Evolutionary conservation across 1,284 basidiomycete genomes (phyloP).

Genomic region (Vanrija sp.): DNA sequence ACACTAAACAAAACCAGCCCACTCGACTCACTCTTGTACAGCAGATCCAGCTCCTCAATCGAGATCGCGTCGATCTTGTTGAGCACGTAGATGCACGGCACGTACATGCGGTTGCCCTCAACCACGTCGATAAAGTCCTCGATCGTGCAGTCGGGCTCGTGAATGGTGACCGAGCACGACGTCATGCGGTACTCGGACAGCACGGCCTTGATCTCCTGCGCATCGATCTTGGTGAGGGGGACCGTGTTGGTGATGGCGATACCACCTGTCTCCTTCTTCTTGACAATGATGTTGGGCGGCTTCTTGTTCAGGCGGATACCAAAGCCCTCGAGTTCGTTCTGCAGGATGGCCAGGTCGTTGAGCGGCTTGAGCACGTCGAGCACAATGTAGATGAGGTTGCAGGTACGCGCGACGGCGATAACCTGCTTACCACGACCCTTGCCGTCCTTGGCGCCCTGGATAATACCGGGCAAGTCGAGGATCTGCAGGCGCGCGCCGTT

Average conservation of each 20-base stretch:
- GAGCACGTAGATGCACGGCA: slow-evolving; percentile 78
- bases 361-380: slow-evolving; percentile 97
- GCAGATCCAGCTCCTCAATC: slow-evolving; percentile 94
- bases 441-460: slow-evolving; percentile 97
- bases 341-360: slow-evolving; percentile 87
- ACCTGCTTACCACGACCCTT: slow-evolving; percentile 96
- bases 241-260: slow-evolving; percentile 82
- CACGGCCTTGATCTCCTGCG: slow-evolving; percentile 94
- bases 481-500: slow-evolving; percentile 62
- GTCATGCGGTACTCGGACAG: slow-evolving; percentile 83
- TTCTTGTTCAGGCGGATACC: slow-evolving; percentile 95
- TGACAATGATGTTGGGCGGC: slow-evolving; percentile 81
- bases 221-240: slow-evolving; percentile 92
- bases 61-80: slow-evolving; percentile 94
- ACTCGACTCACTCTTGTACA: slow-evolving; percentile 53
- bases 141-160: slow-evolving; percentile 85
- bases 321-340: slow-evolving; percentile 90
- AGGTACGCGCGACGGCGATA: slow-evolving; percentile 89
- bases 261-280: slow-evolving; percentile 93
- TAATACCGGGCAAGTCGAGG: slow-evolving; percentile 63
- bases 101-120: slow-evolving; percentile 91
- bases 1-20: no score
- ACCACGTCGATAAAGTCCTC: slow-evolving; percentile 98
- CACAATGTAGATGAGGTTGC: slow-evolving; percentile 98
- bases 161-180: slow-evolving; percentile 91